Conservation (phyloP, 2,329 filamentous ascomycete species). For the Fusarium ambrosium region DNA sequence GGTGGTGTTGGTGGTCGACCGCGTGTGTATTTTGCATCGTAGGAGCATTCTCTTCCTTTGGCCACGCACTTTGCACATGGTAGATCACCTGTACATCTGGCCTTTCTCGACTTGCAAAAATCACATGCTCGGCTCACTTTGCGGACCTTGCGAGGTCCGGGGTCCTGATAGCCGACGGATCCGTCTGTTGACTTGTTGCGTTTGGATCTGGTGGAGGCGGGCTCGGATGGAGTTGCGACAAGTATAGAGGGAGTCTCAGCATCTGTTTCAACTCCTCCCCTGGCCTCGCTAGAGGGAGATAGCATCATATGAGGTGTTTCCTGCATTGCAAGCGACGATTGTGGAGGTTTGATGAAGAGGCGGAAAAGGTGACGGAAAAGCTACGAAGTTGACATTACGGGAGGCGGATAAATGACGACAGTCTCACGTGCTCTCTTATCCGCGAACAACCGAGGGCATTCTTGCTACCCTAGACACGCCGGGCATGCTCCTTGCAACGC, state of each 20-base stretch:
- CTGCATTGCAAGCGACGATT: neutral
- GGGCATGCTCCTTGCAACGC: too few relatives aligned
- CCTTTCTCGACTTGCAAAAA: slow-evolving; percentile 47
- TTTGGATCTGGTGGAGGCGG: neutral
- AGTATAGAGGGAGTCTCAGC: neutral
- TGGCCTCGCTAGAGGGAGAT: neutral
- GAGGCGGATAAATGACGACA: neutral
- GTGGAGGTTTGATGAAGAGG: slow-evolving; percentile 2
- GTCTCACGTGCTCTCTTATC: neutral
- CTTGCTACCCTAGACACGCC: neutral
- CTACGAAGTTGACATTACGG: neutral
- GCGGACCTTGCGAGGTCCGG: neutral
- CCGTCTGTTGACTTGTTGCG: neutral
- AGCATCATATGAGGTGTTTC: neutral
- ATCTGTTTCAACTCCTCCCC: neutral
- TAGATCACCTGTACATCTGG: slow-evolving; percentile 47
- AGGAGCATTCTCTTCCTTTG: slow-evolving; percentile 23
- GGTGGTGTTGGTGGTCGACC: neutral
- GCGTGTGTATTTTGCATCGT: neutral
- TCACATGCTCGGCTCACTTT: slow-evolving; percentile 53
- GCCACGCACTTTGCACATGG: slow-evolving; percentile 51
- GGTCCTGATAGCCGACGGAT: neutral
- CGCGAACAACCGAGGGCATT: neutral
- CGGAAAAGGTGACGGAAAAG: slow-evolving; percentile 7
- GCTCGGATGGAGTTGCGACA: neutral